A percentile compares a stretch with the other conserved stretches of the same genome.
Evolutionary conservation across 2,329 filamentous ascomycete genomes (phyloP).

Genomic region (Fusarium nanum): DNA sequence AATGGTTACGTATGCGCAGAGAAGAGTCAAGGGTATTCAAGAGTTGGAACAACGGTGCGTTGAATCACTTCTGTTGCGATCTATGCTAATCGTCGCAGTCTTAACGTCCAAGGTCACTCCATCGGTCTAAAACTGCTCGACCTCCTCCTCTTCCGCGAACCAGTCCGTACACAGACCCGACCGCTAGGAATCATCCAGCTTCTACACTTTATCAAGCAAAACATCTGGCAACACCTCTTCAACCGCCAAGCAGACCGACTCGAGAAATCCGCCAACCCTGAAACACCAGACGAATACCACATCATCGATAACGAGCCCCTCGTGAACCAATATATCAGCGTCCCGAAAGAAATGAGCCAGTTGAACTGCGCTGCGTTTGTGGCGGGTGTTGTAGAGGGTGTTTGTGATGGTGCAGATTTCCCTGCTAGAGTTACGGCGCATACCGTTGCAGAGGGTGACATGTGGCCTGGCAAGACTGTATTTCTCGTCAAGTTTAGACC

Average conservation of each 20-base stretch:
- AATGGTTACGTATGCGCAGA: constrained; percentile 96
- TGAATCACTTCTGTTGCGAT: background rate
- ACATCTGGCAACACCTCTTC: constrained; percentile 93
- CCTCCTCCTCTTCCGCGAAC: constrained; percentile 87
- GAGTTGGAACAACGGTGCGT: constrained; percentile 94
- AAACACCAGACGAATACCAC: constrained; percentile 96
- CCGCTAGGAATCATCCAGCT: constrained; percentile 90
- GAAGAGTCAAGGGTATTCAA: constrained; percentile 88
- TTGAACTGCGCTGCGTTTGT: constrained; percentile 97
- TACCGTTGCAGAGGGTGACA: constrained; percentile 76
- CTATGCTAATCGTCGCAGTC: constrained; percentile 59
- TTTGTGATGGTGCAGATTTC: constrained; percentile 93
- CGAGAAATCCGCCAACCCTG: constrained; percentile 84
- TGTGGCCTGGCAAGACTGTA: constrained; percentile 97
- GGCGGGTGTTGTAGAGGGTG: constrained; percentile 93
- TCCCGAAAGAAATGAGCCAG: constrained; percentile 95
- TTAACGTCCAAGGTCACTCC: constrained; percentile 92
- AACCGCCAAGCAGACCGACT: constrained; percentile 89
- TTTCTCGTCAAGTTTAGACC: constrained; percentile 93
- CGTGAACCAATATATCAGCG: constrained; percentile 92
- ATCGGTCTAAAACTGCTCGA: constrained; percentile 95
- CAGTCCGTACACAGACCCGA: constrained; percentile 75
- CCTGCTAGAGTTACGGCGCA: constrained; percentile 91
- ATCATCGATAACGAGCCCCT: constrained; percentile 98
- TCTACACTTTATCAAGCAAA: constrained; percentile 94